phyloP scores from a whole-genome alignment of 169 alveolate genomes.

The Plasmodium blacklocki region DNA sequence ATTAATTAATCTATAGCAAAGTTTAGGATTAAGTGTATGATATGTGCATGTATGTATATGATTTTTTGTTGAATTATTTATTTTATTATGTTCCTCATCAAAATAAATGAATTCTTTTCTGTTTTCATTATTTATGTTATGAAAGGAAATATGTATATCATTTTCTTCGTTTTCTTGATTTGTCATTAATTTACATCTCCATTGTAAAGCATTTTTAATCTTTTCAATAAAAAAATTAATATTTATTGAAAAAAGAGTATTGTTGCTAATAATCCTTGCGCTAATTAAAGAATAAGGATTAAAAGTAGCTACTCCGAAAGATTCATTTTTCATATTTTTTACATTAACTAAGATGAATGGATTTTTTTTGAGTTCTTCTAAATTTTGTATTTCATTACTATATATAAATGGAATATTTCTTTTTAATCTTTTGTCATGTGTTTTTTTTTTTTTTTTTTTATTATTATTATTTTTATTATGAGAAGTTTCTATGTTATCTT shows the following conservation, averaged over 20 bases:
- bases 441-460: conserved; percentile 1
- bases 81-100: background rate
- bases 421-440: conserved; percentile 48
- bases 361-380: conserved; percentile 36
- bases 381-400: conserved; percentile 59
- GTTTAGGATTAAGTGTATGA: background rate
- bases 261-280: conserved; percentile 52
- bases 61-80: background rate
- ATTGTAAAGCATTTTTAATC: conserved; percentile 22
- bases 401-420: conserved; percentile 60
- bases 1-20: conserved; percentile 74
- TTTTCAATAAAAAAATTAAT: conserved; percentile 61
- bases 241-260: conserved; percentile 51
- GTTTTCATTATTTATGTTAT: background rate
- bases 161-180: background rate
- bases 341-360: conserved; percentile 55
- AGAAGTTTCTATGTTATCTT: background rate
- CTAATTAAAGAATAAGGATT: conserved; percentile 68
- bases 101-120: background rate
- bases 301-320: conserved; percentile 61
- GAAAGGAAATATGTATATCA: background rate
- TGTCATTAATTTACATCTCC: conserved; percentile 25
- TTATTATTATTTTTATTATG: background rate
- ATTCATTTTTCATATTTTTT: conserved; percentile 46
- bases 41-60: background rate